phyloP scores from a whole-genome alignment of 2,329 filamentous ascomycete species.

The Trichoderma sp. region DNA sequence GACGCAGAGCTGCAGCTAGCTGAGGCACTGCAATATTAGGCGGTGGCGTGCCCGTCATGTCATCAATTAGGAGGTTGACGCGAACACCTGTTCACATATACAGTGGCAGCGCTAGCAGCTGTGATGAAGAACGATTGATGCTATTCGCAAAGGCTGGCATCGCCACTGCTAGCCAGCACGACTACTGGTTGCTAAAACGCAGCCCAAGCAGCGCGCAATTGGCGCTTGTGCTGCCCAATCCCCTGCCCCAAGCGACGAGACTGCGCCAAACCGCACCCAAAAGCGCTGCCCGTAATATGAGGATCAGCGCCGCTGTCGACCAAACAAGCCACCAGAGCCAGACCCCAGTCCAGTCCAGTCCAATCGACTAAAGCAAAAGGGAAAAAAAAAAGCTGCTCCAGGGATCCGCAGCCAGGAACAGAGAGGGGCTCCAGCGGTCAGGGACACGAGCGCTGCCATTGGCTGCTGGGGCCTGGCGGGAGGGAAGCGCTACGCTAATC shows the following conservation, averaged over 20 bases:
- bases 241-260: background rate
- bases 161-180: background rate
- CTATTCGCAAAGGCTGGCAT: background rate
- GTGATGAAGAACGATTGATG: background rate
- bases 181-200: background rate
- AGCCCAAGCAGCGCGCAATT: background rate
- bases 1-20: background rate
- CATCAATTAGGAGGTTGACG: background rate
- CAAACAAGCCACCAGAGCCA: slow-evolving; percentile 6
- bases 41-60: background rate
- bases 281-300: background rate
- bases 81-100: background rate
- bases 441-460: slow-evolving; percentile 35
- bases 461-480: slow-evolving; percentile 25
- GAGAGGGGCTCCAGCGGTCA: slow-evolving; percentile 31
- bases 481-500: slow-evolving; percentile 33
- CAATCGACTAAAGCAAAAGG: background rate
- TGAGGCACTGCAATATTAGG: background rate
- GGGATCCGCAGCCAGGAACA: slow-evolving; percentile 28
- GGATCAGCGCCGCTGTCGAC: slow-evolving; percentile 19
- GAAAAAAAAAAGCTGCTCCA: background rate
- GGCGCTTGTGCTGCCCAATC: background rate
- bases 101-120: background rate
- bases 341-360: background rate
- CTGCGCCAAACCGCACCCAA: background rate